Percentiles rank a stretch among this genome's conserved stretches.
Evolutionary conservation across 371 early-diverging fungal genomes (phyloP).

Genomic region (Capillidium rhysosporum): DNA sequence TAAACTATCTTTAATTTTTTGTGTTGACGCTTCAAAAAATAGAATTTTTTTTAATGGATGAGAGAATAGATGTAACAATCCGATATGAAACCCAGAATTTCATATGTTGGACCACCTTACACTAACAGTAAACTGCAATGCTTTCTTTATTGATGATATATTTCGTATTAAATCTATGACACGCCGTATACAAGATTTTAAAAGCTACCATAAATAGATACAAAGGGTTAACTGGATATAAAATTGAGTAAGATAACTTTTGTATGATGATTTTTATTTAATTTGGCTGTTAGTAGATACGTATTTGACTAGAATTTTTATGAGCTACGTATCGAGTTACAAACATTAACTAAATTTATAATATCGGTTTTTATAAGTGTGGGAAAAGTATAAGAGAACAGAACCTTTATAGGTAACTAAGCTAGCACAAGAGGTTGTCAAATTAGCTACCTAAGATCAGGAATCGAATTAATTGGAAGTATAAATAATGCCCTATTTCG

Average conservation of each 20-base stretch:
- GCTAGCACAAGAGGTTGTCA: conserved; percentile 44
- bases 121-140: conserved; percentile 85
- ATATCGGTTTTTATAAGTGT: conserved; percentile 8
- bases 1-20: conserved; percentile 25
- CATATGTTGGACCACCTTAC: conserved; percentile 95
- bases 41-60: conserved; percentile 11
- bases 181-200: conserved; percentile 83
- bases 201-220: conserved; percentile 86
- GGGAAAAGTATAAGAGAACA: conserved; percentile 8
- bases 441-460: conserved; percentile 41
- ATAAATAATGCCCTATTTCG: conserved; percentile 74
- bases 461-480: conserved; percentile 41
- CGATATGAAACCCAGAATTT: conserved; percentile 24
- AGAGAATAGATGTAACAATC: conserved; percentile 4
- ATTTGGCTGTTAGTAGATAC: conserved; percentile 23
- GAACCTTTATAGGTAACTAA: conserved; percentile 41
- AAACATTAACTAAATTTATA: conserved; percentile 49
- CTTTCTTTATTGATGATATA: too few relatives aligned
- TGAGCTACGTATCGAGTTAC: conserved; percentile 89
- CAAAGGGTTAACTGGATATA: conserved; percentile 58
- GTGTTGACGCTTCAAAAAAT: too few relatives aligned
- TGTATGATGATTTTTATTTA: neutral
- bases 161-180: conserved; percentile 23
- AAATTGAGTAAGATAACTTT: conserved; percentile 35
- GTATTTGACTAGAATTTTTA: conserved; percentile 95